Evolutionary conservation across 225 moss, liverwort and hornwort species (phyloP).

Genomic region (Polytrichum formosum): DNA sequence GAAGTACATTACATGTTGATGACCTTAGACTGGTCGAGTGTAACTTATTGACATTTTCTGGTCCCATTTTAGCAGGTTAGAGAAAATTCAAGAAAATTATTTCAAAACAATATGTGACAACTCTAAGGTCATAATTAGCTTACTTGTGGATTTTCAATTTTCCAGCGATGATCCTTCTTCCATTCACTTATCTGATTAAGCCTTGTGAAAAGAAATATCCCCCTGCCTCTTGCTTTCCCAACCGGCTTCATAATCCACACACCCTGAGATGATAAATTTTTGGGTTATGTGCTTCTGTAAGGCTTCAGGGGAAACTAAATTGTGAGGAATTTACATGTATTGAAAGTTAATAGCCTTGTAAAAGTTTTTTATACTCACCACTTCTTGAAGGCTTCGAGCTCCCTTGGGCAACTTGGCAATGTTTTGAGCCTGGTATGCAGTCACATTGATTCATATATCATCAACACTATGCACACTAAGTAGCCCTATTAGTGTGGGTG

Average conservation of each 20-base stretch:
- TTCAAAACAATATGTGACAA: too few relatives aligned
- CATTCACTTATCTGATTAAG: conserved; percentile 97
- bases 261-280: conserved; percentile 40
- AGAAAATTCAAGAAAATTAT: too few relatives aligned
- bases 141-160: conserved; percentile 94
- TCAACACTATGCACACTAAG: too few relatives aligned
- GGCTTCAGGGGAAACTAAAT: too few relatives aligned
- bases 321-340: too few relatives aligned
- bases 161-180: conserved; percentile 99
- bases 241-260: conserved; percentile 99
- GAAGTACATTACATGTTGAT: too few relatives aligned
- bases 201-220: conserved; percentile 90
- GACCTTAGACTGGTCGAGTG: too few relatives aligned
- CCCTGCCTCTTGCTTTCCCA: conserved; percentile 94
- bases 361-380: conserved; percentile 16
- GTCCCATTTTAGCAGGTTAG: too few relatives aligned
- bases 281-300: too few relatives aligned
- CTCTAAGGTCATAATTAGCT: neutral
- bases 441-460: neutral
- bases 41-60: too few relatives aligned
- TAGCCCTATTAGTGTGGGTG: too few relatives aligned
- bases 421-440: conserved; percentile 28
- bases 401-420: conserved; percentile 41
- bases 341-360: too few relatives aligned
- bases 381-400: conserved; percentile 54